Evolutionary conservation across 192 early-diverging fungal species (phyloP), one percentile per base, ranked within the genome.

Genomic region (Oehlia diaphana): DNA sequence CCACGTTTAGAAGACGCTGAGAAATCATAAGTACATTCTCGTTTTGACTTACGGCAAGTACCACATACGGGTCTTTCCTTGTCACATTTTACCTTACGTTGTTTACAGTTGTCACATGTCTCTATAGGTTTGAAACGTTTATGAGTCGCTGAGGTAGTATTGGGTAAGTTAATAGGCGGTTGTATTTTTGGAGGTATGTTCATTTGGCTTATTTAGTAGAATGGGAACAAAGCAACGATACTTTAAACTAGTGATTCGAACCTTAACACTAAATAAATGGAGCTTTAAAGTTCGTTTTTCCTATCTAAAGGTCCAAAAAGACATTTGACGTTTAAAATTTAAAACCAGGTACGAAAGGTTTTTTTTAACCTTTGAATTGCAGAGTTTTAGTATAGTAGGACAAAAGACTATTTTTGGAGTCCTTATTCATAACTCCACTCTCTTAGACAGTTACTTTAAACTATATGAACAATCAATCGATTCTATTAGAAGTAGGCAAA

Each of bases 1-100:
- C 44, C 65, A 9, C 77, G 77, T 19, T 78, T 78, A 3, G 77
- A 78, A 4, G 77, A 78, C 37, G 65, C 77, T 13, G 77, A 78
- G 12, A 69, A 68, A 21, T 67, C 47, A 78, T 78, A 78, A 12
- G 47, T 78, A 37, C 77, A 78, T 19, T 78, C 77, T 67, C 77
- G 39, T 53, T 69, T 50, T 53, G 77, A 39, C 68, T 64, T 78
- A 21, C 53, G 65, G 49, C 77, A 78, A 50, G 77, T 78, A 14
- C 77, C 77, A 23, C 77, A 78, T 7, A 31, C 26, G 37, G 77
- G 77, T 9, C 77, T 33, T 50, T 68, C 77, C 69, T 68, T 78
- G 16, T 78, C 77, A 53, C 77, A 78, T 58, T 69, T 78, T 65
- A 78, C 77, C 69, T 78, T 78, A 53, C 77, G 77, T 58, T 68